Evolutionary conservation across 2,329 filamentous ascomycete genomes (phyloP), one percentile per base, ranked within the genome.

Genomic region (Cercospora brassicicola): DNA sequence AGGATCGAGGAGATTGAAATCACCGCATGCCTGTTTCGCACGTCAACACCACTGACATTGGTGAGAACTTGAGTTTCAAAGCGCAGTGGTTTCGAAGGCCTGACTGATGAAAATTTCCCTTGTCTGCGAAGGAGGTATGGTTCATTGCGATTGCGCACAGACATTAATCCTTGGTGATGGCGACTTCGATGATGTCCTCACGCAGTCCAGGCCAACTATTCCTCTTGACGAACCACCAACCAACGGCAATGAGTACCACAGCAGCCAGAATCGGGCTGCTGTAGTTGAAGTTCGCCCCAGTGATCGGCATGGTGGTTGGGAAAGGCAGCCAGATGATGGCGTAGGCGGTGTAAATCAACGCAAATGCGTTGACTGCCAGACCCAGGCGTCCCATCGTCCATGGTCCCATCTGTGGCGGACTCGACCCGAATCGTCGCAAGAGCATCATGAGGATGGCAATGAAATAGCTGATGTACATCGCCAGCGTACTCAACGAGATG

Each of bases 381-480:
- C 72, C 73, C 2, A 68, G 64, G 31, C 65, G 66, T 30, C 71
- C 73, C 60, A 74, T 68, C 8, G 64, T 59, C 72, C 74, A 76
- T 6, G 68, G 62, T 11, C 71, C 73, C 55, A 71, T 62, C 6
- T 57, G 31, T 18, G 65, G 67, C 23, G 69, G 56, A n/a, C 59
- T 33, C 51, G 63, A 48, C 13, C 63, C 66, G 42, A 67, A 62
- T 36, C 67, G 36, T 26, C 67, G 56, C 20, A 69, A 59, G 20
- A 67, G 9, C 69, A 74, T 74, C 56, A 69, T 69, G 28, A 65
- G 57, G 53, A 76, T 74, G n/a, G 74, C 72, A 39, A 73, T 73
- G 30, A 72, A 66, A 69, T 75, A 76, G 10, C 71, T 72, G 9
- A 69, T 63, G 63, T 73, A 76, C 30, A 75, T 70, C 1, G 69